These are phyloP conservation scores for Hypomontagnella monticulosa DNA, from an alignment of 495 filamentous ascomycete genomes.

Conservation along the genomic window DNA sequence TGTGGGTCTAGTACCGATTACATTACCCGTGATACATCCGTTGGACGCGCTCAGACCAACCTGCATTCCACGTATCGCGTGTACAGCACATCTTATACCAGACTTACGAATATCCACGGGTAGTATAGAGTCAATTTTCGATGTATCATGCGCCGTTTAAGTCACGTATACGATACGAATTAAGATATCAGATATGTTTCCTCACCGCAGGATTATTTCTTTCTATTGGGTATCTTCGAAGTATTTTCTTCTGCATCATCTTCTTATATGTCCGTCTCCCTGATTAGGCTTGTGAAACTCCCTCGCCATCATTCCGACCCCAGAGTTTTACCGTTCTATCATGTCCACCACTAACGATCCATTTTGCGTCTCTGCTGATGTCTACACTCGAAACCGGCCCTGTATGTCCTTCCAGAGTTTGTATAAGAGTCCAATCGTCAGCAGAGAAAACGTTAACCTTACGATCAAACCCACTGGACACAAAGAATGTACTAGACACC, in stretches of 20 bases:
- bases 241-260: not conserved
- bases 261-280: not conserved
- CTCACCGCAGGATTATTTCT: too few species aligned
- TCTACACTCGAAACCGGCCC: conserved; percentile 91
- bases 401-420: conserved; percentile 87
- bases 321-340: conserved; percentile 97
- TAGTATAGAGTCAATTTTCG: too few species aligned
- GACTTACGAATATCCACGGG: too few species aligned
- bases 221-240: conserved; percentile 43
- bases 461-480: conserved; percentile 91
- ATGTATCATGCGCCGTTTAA: too few species aligned
- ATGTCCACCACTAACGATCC: conserved; percentile 92
- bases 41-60: too few species aligned
- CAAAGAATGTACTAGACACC: conserved; percentile 86
- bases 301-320: conserved; percentile 81
- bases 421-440: conserved; percentile 93
- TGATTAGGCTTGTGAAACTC: conserved; percentile 44
- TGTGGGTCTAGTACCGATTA: conserved; percentile 28
- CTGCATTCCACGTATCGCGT: too few species aligned
- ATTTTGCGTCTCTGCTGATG: conserved; percentile 82
- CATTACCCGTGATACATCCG: not conserved
- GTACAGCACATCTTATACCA: too few species aligned
- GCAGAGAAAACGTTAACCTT: conserved; percentile 95
- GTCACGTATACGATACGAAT: too few species aligned
- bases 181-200: too few species aligned